Percentiles rank a stretch among this genome's conserved stretches.
Evolutionary conservation across 176 grass and related monocot species (phyloP).

Genomic region (Oryza nivara): DNA sequence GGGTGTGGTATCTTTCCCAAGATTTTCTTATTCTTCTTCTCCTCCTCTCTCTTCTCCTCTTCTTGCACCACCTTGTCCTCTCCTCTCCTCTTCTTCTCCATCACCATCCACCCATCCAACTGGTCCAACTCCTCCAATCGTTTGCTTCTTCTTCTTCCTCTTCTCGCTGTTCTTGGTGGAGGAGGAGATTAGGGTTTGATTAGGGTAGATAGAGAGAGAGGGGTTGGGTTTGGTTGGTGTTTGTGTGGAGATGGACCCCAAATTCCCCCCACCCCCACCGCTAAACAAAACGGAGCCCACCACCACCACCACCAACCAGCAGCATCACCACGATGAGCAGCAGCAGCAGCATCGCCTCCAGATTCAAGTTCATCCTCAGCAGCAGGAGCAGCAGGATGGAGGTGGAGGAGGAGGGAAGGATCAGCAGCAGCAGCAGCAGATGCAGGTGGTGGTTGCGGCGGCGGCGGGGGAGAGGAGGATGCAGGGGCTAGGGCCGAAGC

Average conservation of each 20-base stretch:
- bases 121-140: background rate
- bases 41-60: background rate
- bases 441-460: slow-evolving; percentile 18
- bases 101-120: slow-evolving; percentile 11
- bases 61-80: background rate
- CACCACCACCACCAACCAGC: slow-evolving; percentile 37
- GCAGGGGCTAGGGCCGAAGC: slow-evolving; percentile 65
- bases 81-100: background rate
- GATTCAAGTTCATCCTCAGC: slow-evolving; percentile 47
- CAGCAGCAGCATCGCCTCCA: slow-evolving; percentile 43
- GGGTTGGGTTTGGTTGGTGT: background rate
- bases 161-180: slow-evolving; percentile 1
- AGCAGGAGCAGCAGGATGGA: slow-evolving; percentile 43
- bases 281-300: slow-evolving; percentile 77
- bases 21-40: slow-evolving; percentile 53
- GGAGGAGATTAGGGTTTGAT: background rate
- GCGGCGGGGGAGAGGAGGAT: slow-evolving; percentile 49
- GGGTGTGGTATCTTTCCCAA: slow-evolving; percentile 56
- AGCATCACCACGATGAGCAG: slow-evolving; percentile 39
- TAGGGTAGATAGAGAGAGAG: too few relatives aligned
- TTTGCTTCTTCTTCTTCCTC: background rate
- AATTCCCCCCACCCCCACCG: slow-evolving; percentile 67
- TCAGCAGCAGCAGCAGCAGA: slow-evolving; percentile 36
- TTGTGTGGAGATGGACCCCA: slow-evolving; percentile 62
- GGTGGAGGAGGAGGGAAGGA: background rate